Base-by-base conservation (phyloP, 257 asterid species). In the Coffea canephora region DNA sequence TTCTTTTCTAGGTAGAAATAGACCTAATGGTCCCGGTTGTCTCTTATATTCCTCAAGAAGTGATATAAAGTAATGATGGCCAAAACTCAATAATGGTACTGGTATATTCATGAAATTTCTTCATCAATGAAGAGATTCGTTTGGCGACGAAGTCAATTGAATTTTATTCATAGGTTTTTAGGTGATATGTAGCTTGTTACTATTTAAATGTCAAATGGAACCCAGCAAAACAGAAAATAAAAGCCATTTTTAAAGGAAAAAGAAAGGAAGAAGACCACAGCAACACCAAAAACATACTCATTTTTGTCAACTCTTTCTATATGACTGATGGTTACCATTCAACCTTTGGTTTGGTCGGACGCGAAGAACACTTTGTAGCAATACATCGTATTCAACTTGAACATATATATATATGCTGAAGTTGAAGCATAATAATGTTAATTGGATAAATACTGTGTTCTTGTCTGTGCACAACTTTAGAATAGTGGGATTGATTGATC, bases 81-180 rank as follows among this genome's bases (percentile, higher is more conserved):
- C 46, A 64, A 34, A 18, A 27, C 57, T 54, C 48, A 61, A 75
- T 61, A 4, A 41, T 61, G 41, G 12, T 11, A 4, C 0, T 2
- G 7, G 5, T 75, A 23, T 21, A 39, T 59, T 43, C 70, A 61
- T 13, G 61, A 59, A 61, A 75, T n/a, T 8, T 18, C n/a, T 39
- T 16, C 70, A 59, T 7, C 25, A 57, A 19, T 59, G 62, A 39
- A 18, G 52, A 39, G 16, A 36, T 48, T 77, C 19, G 67, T 49
- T 77, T 5, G 61, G 73, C 73, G 46, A 27, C 43, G 61, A 80
- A 81, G 87, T 88, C 87, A 85, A 80, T 68, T 82, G 82, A 78
- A 45, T 39, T 64, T 71, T 79, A 49, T 81, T 83, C 79, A 71
- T 78, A 69, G 76, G 82, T 73, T 80, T 69, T 83, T 76, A 79